phyloP scores from a whole-genome alignment of 2,329 filamentous ascomycete species.

The Fusarium annulatum region DNA sequence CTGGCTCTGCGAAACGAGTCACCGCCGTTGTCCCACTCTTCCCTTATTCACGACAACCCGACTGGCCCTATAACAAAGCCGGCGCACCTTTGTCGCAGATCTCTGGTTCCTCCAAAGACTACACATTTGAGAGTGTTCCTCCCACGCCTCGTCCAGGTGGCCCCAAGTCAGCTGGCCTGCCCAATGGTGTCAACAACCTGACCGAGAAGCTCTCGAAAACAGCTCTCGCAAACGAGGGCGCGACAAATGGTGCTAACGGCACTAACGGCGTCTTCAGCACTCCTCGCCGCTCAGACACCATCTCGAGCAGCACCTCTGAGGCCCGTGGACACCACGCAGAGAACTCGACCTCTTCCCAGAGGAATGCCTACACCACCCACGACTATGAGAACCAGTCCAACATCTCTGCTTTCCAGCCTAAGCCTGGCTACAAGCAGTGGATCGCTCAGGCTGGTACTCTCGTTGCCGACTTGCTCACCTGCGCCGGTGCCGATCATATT shows the following conservation, averaged over 20 bases:
- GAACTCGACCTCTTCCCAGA: conserved; percentile 55
- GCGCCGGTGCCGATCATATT: conserved; percentile 94
- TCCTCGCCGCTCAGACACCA: conserved; percentile 51
- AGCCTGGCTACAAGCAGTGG: conserved; percentile 98
- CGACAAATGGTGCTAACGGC: conserved; percentile 42
- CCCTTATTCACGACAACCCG: conserved; percentile 95
- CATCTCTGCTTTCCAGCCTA: conserved; percentile 74
- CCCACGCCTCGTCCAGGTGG: conserved; percentile 82
- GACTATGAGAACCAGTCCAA: conserved; percentile 71
- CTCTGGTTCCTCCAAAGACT: conserved; percentile 62
- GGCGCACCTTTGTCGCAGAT: conserved; percentile 86
- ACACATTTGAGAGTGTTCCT: conserved; percentile 93
- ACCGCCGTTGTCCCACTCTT: conserved; percentile 95
- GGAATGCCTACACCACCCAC: conserved; percentile 68
- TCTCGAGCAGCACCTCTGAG: conserved; percentile 50
- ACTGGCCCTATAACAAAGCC: conserved; percentile 95
- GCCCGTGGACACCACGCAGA: conserved; percentile 53
- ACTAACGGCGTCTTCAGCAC: conserved; percentile 46
- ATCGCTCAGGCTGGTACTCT: conserved; percentile 96
- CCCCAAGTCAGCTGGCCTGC: conserved; percentile 72
- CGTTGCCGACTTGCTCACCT: conserved; percentile 92
- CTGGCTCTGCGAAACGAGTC: conserved; percentile 89
- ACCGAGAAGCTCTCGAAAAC: conserved; percentile 79
- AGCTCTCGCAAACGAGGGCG: conserved; percentile 61
- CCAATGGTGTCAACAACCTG: conserved; percentile 75